Evolutionary conservation across 177 flowering plant genomes (phyloP), one percentile per base, ranked within the genome.

Genomic region (Telopea speciosissima): DNA sequence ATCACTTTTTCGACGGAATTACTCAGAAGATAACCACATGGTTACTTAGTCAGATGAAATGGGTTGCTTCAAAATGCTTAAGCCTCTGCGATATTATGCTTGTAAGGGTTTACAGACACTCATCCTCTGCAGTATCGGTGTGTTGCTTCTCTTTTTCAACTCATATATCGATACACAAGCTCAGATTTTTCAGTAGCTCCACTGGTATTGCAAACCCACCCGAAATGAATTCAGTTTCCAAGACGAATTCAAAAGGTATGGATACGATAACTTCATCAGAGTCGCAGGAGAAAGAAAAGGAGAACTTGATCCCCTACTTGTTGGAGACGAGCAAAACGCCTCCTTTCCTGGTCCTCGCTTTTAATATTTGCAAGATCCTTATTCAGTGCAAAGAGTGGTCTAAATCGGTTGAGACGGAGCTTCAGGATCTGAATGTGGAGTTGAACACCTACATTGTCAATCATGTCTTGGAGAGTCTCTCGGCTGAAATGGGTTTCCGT

Each of bases 391-490:
- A 31, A 49, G 65, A 69, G 23, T 81, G 83, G 83, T 81, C 77
- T 44, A 69, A 73, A 22, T 60, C 36, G 19, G 60, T 73, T 52
- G 81, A 73, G 72, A 78, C 40, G 65, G 75, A 81, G 28, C 42
- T 81, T 68, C 63, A 75, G 28, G 24, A 33, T 14, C 26, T 81
- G 65, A 52, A 73, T 69, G 65, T 81, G 13, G 67, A 65, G 24
- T 69, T 78, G 66, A 81, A 75, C 58, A 62, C 71, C 1, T 75
- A 76, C 69, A 68, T 78, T 73, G 79, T 78, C n/a, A 69, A 72
- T 60, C 79, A 74, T 60, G 83, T 81, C 26, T 66, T 78, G 72
- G 64, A 33, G 67, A 49, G 40, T 44, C 42, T 69, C 26, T 25
- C 74, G 4, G 77, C 79, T 23, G 73, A 70, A 40, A 19, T 81